Base-by-base conservation (phyloP, 495 filamentous ascomycete genomes). In the Talaromyces stipitatus region DNA sequence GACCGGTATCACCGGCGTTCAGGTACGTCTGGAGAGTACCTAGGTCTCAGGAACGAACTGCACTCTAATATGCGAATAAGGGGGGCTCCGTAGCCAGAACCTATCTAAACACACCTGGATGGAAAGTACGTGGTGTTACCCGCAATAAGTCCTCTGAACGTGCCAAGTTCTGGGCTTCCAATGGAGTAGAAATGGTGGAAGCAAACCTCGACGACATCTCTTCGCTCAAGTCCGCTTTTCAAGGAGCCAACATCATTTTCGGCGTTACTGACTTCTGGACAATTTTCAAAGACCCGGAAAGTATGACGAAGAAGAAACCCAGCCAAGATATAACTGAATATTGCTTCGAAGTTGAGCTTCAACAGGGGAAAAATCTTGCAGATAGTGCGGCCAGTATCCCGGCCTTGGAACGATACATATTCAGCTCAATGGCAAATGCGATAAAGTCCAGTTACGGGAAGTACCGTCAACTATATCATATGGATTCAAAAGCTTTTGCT, bases 181-280 rank as follows among this genome's bases (percentile, higher is more conserved):
- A 67, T 50, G 81, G 80, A 14, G 76, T 78, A 24, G 76, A 82
- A 28, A 63, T 83, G n/a, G 72, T 80, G 6, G 27, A 57, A 10
- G 78, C 61, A 18, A 69, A 82, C 57, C 60, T 79, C 9, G 65
- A 76, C 55, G 68, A 76, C 27, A 58, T 65, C n/a, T 59, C 58
- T 1, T 71, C 71, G 3, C 67, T 84, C 11, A 62, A 61, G 6
- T 24, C 57, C n/a, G 79, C 77, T 30, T 76, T 84, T 60, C 30
- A 64, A 1, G 78, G 72, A 22, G 76, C 78, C 3, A 63, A 66
- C 27, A 71, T 62, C 45, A 76, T 82, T 62, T 83, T 80, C 62
- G 69, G 62, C 14, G 36, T 41, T 4, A 41, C 36, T 11, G 36
- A 41, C 36, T 41, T 41, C 36, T 41, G 36, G 36, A 41, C 36